A percentile compares a stretch with the other conserved stretches of the same genome.
phyloP scores from a whole-genome alignment of 2,329 filamentous ascomycete species.

The Phoma sp. region DNA sequence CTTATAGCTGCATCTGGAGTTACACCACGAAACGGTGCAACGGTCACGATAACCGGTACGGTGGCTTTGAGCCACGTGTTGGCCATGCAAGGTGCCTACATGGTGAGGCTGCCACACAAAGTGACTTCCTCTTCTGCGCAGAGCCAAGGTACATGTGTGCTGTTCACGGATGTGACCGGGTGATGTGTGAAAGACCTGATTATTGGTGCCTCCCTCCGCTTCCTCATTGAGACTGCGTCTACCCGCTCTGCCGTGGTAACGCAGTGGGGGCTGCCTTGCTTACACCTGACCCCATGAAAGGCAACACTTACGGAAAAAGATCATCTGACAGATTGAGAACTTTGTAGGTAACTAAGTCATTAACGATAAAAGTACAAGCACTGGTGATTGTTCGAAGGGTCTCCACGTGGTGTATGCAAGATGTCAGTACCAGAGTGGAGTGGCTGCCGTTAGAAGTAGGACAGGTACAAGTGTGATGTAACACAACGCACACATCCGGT shows the following conservation, averaged over 20 bases:
- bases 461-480: background rate
- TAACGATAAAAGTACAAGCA: no score
- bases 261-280: background rate
- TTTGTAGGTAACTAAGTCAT: no score
- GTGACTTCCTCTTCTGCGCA: background rate
- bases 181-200: background rate
- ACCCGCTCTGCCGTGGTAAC: background rate
- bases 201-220: background rate
- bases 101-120: background rate
- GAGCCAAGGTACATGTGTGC: background rate
- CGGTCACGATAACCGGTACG: background rate
- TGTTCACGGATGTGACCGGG: background rate
- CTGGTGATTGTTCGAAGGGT: no score
- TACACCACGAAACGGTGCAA: background rate
- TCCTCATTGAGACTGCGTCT: background rate
- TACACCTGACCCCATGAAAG: background rate
- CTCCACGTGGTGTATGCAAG: background rate
- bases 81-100: slow-evolving; percentile 1
- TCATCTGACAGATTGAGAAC: no score
- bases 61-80: background rate
- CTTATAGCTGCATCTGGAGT: background rate
- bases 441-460: background rate
- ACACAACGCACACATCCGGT: background rate
- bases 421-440: background rate
- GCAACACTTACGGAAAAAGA: no score